Conservation (phyloP, 2,329 filamentous ascomycete genomes). For the Penicillium sp. region DNA sequence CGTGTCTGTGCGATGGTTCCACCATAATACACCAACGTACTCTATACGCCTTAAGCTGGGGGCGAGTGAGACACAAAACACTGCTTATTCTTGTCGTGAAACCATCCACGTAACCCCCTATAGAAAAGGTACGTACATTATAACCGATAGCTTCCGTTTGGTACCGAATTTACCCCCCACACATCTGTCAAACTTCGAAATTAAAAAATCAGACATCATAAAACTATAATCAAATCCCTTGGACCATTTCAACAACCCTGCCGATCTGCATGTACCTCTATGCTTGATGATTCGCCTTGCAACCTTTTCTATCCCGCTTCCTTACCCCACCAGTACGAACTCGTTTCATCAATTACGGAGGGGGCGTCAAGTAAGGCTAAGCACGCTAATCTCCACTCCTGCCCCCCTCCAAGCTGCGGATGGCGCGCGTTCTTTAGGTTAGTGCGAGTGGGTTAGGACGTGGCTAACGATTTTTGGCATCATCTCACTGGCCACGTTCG, state of each 20-base stretch:
- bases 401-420: slow-evolving; percentile 5
- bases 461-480: slow-evolving; percentile 1
- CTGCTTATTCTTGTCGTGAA: slow-evolving; percentile 7
- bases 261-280: slow-evolving; percentile 8
- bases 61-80: slow-evolving; percentile 12
- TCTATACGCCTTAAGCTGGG: not conserved
- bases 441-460: slow-evolving; percentile 5
- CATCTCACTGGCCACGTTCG: slow-evolving; percentile 3
- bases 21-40: not conserved
- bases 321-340: slow-evolving; percentile 5
- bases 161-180: not conserved
- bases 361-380: slow-evolving; percentile 2
- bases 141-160: not conserved
- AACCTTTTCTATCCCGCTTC: not conserved
- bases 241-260: not conserved
- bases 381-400: slow-evolving; percentile 1
- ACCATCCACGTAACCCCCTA: slow-evolving; percentile 7
- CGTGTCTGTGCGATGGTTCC: slow-evolving; percentile 9
- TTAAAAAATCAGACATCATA: no score
- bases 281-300: slow-evolving; percentile 4
- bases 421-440: slow-evolving; percentile 13
- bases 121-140: not conserved
- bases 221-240: no score
- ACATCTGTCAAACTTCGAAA: no score
- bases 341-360: slow-evolving; percentile 9